A percentile compares a stretch with the other conserved stretches of the same genome.
phyloP scores from a whole-genome alignment of 148 eudicot genomes.

The Limonium bicolor region DNA sequence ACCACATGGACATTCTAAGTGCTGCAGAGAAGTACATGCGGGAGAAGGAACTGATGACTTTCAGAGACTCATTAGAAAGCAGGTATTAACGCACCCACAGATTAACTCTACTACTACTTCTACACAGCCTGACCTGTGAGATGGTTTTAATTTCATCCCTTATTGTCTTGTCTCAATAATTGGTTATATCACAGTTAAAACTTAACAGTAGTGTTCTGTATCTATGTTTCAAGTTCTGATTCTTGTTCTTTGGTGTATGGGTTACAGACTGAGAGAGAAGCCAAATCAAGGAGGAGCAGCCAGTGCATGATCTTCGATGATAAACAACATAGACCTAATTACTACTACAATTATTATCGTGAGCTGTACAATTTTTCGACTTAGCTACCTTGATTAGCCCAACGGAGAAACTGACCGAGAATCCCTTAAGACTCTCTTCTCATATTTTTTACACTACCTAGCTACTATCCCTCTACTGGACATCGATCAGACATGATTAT shows the following conservation, averaged over 20 bases:
- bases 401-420: no score
- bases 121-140: conserved; percentile 29
- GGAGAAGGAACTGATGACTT: background rate
- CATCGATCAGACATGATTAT: no score
- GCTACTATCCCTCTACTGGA: no score
- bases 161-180: background rate
- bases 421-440: no score
- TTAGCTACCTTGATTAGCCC: no score
- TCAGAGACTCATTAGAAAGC: background rate
- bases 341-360: no score
- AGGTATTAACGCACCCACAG: background rate
- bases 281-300: conserved; percentile 1
- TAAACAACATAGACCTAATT: no score
- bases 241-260: background rate
- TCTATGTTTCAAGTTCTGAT: background rate
- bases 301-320: conserved; percentile 26
- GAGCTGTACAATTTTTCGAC: no score
- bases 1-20: background rate
- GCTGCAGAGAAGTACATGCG: background rate
- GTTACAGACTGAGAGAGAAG: background rate
- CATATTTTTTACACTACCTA: no score
- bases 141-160: no score
- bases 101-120: background rate
- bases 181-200: background rate
- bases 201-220: background rate